A percentile compares a stretch with the other conserved stretches of the same genome.
These are phyloP conservation scores for Pseudogymnoascus sp. DNA, from an alignment of 2,329 filamentous ascomycete genomes.

Conservation along the genomic window DNA sequence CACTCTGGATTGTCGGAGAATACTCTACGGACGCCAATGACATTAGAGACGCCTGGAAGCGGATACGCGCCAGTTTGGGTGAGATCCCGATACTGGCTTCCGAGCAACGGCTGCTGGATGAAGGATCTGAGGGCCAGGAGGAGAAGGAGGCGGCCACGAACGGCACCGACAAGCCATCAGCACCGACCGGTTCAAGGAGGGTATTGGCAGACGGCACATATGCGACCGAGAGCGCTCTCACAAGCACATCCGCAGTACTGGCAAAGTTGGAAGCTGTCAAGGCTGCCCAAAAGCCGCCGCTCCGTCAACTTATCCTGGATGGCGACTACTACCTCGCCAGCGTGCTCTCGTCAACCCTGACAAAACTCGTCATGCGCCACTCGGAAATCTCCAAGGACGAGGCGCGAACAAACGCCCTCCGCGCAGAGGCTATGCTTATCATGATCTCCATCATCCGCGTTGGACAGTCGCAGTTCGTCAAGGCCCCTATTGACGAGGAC, in stretches of 20 bases:
- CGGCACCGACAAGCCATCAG: conserved; percentile 67
- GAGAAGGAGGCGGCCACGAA: conserved; percentile 61
- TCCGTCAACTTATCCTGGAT: conserved; percentile 90
- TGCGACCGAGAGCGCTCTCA: conserved; percentile 91
- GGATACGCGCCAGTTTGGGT: conserved; percentile 85
- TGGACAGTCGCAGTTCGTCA: conserved; percentile 97
- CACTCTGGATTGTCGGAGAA: conserved; percentile 96
- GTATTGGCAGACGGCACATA: conserved; percentile 96
- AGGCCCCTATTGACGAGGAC: conserved; percentile 94
- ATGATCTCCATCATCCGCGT: conserved; percentile 99
- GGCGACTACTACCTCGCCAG: conserved; percentile 95
- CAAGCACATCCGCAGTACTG: conserved; percentile 81
- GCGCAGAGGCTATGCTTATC: conserved; percentile 96
- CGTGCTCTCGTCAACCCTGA: conserved; percentile 90
- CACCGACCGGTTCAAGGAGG: conserved; percentile 78
- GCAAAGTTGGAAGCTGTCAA: conserved; percentile 95
- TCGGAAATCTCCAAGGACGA: conserved; percentile 83
- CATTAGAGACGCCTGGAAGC: conserved; percentile 94
- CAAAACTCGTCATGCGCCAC: conserved; percentile 96
- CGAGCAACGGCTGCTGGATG: conserved; percentile 85
- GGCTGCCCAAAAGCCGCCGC: conserved; percentile 89
- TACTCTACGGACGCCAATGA: conserved; percentile 92
- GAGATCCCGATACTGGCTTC: conserved; percentile 96
- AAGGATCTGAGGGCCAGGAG: conserved; percentile 64
- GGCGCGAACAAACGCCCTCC: conserved; percentile 85